Conservation (phyloP, 139 green algal genomes). For the Tetradesmus lagerheimii region DNA sequence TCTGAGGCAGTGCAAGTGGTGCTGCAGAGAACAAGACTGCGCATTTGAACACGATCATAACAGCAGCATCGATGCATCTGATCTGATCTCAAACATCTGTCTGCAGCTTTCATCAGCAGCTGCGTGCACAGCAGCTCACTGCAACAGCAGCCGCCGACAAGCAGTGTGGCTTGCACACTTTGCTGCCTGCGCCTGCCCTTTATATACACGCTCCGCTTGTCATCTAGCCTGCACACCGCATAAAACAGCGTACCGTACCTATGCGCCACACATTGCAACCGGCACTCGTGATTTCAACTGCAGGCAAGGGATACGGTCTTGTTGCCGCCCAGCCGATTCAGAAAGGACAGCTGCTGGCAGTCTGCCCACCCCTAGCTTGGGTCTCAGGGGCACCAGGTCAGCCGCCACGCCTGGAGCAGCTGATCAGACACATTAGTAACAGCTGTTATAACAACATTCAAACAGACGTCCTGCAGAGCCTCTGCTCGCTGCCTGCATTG, state of each 20-base stretch:
- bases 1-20: neutral
- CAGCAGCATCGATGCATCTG: neutral
- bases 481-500: slow-evolving; percentile 3
- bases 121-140: neutral
- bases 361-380: slow-evolving; percentile 15
- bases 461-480: neutral
- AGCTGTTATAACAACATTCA: neutral
- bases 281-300: no score
- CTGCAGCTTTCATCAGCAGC: neutral
- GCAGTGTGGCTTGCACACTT: neutral
- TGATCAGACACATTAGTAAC: slow-evolving; percentile 9
- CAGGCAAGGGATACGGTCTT: slow-evolving; percentile 34
- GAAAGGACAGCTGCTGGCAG: slow-evolving; percentile 3
- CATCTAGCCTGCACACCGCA: no score
- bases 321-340: neutral
- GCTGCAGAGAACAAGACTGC: neutral
- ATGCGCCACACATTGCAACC: neutral
- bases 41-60: no score
- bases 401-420: neutral
- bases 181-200: neutral
- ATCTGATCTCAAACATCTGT: neutral
- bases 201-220: no score
- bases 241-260: neutral
- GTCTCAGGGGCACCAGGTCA: neutral
- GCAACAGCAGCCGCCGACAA: neutral